Conservation (phyloP, 2,329 filamentous ascomycete species). For the Fusarium veterinarium region DNA sequence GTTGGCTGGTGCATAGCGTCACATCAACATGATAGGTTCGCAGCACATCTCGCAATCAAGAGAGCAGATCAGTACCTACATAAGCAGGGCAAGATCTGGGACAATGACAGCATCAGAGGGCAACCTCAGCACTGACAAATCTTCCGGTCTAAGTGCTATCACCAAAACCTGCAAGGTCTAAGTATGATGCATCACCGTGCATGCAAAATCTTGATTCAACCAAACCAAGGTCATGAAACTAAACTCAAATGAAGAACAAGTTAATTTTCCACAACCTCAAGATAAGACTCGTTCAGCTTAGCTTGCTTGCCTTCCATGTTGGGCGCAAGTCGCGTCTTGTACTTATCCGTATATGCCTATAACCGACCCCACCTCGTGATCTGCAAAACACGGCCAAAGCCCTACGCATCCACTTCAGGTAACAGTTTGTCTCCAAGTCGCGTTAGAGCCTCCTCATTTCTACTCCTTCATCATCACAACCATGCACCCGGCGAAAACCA, state of each 20-base stretch:
- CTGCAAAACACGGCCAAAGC: slow-evolving; percentile 6
- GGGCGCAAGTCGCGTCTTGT: not conserved
- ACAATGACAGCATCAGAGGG: slow-evolving; percentile 26
- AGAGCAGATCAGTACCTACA: slow-evolving; percentile 32
- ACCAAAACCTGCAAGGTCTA: not conserved
- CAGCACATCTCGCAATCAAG: slow-evolving; percentile 24
- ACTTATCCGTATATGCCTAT: slow-evolving; percentile 25
- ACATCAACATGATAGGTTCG: slow-evolving; percentile 40
- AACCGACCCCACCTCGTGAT: not conserved
- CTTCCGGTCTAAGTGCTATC: not conserved
- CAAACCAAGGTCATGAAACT: not conserved
- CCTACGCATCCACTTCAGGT: slow-evolving; percentile 27
- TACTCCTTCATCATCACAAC: slow-evolving; percentile 39
- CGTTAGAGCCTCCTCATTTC: slow-evolving; percentile 26
- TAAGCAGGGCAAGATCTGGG: slow-evolving; percentile 28
- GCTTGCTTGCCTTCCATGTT: not conserved
- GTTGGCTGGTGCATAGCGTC: slow-evolving; percentile 32
- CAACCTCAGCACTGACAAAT: not conserved
- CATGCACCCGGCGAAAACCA: not conserved
- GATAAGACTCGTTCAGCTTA: slow-evolving; percentile 18
- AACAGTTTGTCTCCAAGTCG: slow-evolving; percentile 25
- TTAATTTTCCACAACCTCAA: not conserved
- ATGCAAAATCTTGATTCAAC: not conserved
- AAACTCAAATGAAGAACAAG: not conserved
- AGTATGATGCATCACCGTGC: not conserved